Evolutionary conservation across 169 alveolate genomes (phyloP), one percentile per base, ranked within the genome.

Genomic region (Plasmodium ovale): DNA sequence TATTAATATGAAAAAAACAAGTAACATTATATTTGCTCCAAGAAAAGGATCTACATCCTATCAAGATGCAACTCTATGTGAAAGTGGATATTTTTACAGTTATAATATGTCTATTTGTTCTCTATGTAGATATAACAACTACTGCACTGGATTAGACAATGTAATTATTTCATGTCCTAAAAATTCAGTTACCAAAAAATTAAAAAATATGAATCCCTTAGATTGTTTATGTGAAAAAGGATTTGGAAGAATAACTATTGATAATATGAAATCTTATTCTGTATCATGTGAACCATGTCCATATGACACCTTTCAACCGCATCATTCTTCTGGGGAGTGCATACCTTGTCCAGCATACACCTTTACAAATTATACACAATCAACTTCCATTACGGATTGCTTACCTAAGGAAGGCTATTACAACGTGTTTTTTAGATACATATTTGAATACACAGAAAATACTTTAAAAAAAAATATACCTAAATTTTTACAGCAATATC

Each of bases 271-370:
- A 27, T 72, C 67, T 29, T 73, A 87, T 33, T 27, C 77, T 27
- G 64, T 92, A 37, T 70, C 68, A 23, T 94, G 96, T 71, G 77
- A 64, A 9, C 93, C 87, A 31, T 94, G 96, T 65, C 92, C 92
- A 21, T 79, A 62, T 12, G 94, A 94, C 23, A 84, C 89, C 9
- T 94, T 94, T 73, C 96, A 94, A 72, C 85, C 64, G 23, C 85
- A 67, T 25, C 94, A 89, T 58, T 59, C 93, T 44, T 77, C 82
- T 16, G 70, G 65, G n/a, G 87, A 59, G 19, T 94, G 96, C 27
- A 56, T 94, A 44, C 95, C 96, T 44, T 94, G 96, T 33, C 96
- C 96, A 5, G 71, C 67, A 31, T 23, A 87, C 42, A 89, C 96
- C 12, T 73, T 91, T 39, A 94, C 95, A 1, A 42, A 42, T 29